Base-by-base conservation (phyloP, 192 early-diverging fungal genomes). In the Podila minutissima region DNA sequence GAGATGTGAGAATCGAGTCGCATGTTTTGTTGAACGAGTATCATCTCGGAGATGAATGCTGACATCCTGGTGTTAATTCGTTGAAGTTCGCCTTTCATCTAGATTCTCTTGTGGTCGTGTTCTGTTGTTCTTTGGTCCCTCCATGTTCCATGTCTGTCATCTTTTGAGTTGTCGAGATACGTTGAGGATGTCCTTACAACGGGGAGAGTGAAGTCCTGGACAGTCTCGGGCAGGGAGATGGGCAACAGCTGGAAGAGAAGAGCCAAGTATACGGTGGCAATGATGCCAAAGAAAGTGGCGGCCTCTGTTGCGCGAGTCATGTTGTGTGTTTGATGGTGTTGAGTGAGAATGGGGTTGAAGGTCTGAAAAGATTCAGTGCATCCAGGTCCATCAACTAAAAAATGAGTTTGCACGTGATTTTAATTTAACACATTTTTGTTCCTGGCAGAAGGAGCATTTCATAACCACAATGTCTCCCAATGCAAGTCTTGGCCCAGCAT, bases 301-400 rank as follows among this genome's bases (percentile, higher is more conserved):
- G 85, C 74, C 77, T 89, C 86, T n/a, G 83, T 85, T 66, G 86
- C 86, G 82, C 85, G 70, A 20, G 86, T 88, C 88, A 89, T 88
- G 58, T 51, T 67, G 59, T 55, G 55, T 32, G 22, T 74, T 19
- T 73, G 46, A 48, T 53, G 64, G 38, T 5, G 33, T 62, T 28
- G 31, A 37, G 33, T 22, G 49, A 51, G 22, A 13, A 26, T 61
- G 59, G 1, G 59, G 35, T 61, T 61, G 31, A 3, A 31, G 53
- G 6, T 53, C 19, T 22, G n/a, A 53, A 53, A 55, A 26, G 24
- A 55, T 55, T 46, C 13, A 46, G 11, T 12, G 15, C 38, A 11
- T 13, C 7, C 11, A 41, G 38, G 38, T 41, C 41, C 41, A 46
- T 46, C 41, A 46, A 46, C 41, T 17, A 46, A 8, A 46, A 17